Evolutionary conservation across 768 basidiomycete genomes (phyloP).

Genomic region (Rhodocollybia butyracea): DNA sequence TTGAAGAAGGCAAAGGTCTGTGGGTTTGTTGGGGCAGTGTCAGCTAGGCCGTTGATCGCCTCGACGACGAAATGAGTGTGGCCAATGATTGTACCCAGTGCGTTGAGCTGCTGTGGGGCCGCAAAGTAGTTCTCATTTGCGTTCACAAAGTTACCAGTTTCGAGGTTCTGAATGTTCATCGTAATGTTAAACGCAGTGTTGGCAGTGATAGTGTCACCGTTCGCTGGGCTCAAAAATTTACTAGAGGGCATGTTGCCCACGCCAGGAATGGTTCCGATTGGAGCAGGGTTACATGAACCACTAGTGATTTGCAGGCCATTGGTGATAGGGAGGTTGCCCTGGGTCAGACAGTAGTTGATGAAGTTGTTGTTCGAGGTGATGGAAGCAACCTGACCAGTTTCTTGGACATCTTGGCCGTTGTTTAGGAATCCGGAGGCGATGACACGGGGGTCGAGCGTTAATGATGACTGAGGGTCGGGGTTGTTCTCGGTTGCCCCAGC

Average conservation of each 20-base stretch:
- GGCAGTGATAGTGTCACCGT: constrained; percentile 38
- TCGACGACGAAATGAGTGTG: constrained; percentile 66
- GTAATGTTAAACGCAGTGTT: constrained; percentile 51
- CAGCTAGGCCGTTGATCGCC: constrained; percentile 40
- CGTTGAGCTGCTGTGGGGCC: constrained; percentile 51
- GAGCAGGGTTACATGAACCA: constrained; percentile 49
- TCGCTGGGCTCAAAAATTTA: constrained; percentile 48
- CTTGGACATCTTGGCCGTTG: constrained; percentile 40
- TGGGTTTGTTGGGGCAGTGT: constrained; percentile 48
- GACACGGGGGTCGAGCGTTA: constrained; percentile 41
- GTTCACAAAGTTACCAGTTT: constrained; percentile 57
- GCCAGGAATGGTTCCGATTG: constrained; percentile 57
- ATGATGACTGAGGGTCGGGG: constrained; percentile 41
- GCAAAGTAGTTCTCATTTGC: constrained; percentile 43
- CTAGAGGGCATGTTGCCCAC: constrained; percentile 47
- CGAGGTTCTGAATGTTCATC: constrained; percentile 40
- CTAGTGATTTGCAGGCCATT: constrained; percentile 33
- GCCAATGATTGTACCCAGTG: constrained; percentile 50
- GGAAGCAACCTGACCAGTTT: constrained; percentile 52
- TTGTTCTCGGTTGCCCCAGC: constrained; percentile 15
- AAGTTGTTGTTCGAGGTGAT: constrained; percentile 70
- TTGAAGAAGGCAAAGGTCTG: constrained; percentile 56
- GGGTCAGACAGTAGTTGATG: constrained; percentile 61
- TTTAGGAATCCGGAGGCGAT: constrained; percentile 55
- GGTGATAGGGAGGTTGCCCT: constrained; percentile 35